phyloP scores from a whole-genome alignment of 2,329 filamentous ascomycete species.

The Purpureocillium takamizusanense region DNA sequence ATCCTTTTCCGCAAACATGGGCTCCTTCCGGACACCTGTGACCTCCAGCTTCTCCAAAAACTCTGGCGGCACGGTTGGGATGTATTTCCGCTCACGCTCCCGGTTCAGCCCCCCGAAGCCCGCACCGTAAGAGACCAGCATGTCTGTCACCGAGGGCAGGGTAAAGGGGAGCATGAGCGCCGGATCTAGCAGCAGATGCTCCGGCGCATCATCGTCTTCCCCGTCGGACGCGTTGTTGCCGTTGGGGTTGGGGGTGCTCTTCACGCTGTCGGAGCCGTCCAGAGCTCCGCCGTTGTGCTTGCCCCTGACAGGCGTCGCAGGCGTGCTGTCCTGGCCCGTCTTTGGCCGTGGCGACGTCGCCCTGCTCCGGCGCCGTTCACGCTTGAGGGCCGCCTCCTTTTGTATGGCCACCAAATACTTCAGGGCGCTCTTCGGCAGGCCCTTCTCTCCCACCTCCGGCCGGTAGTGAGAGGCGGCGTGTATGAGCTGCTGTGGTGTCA shows the following conservation, averaged over 20 bases:
- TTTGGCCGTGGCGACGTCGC: conserved; percentile 32
- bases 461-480: conserved; percentile 90
- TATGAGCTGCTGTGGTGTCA: conserved; percentile 82
- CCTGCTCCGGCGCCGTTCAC: conserved; percentile 42
- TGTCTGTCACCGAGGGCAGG: conserved; percentile 92
- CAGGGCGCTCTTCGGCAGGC: conserved; percentile 76
- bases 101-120: conserved; percentile 89
- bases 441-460: conserved; percentile 90
- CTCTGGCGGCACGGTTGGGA: conserved; percentile 88
- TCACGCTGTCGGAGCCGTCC: conserved; percentile 31
- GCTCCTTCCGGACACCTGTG: conserved; percentile 39
- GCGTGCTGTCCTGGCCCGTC: conserved; percentile 25
- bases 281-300: conserved; percentile 32
- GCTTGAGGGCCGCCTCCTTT: conserved; percentile 57
- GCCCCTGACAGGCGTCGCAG: conserved; percentile 33
- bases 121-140: conserved; percentile 90
- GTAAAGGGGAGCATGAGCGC: conserved; percentile 90
- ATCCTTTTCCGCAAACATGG: conserved; percentile 54
- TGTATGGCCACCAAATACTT: conserved; percentile 79
- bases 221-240: conserved; percentile 34
- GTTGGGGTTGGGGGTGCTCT: conserved; percentile 27
- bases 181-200: conserved; percentile 75
- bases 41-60: conserved; percentile 81
- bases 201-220: conserved; percentile 54
- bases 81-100: conserved; percentile 89